phyloP scores from a whole-genome alignment of 2,329 filamentous ascomycete species.

The Talaromyces rugulosus region DNA sequence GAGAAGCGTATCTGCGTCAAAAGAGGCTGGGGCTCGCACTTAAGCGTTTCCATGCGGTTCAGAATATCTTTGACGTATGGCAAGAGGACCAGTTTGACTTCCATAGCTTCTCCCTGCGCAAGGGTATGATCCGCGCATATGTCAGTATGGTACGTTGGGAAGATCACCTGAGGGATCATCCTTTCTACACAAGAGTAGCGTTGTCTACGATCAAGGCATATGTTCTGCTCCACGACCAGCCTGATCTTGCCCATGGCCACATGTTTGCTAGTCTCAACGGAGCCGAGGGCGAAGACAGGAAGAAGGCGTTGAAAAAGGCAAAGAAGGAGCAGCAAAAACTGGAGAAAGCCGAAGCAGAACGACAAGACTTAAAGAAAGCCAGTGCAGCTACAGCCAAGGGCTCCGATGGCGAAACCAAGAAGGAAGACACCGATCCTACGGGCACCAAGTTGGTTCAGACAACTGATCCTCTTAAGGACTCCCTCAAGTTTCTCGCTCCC shows the following conservation, averaged over 20 bases:
- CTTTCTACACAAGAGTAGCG: constrained; percentile 83
- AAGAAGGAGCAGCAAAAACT: constrained; percentile 72
- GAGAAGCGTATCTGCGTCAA: constrained; percentile 79
- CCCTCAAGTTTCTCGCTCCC: constrained; percentile 78
- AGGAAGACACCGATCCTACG: constrained; percentile 84
- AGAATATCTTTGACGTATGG: constrained; percentile 95
- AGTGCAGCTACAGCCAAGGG: constrained; percentile 52
- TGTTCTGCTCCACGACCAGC: constrained; percentile 71
- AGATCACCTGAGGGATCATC: constrained; percentile 83
- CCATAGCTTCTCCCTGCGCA: constrained; percentile 94
- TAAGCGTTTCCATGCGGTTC: constrained; percentile 84
- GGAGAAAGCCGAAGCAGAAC: constrained; percentile 75
- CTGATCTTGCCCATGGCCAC: constrained; percentile 58
- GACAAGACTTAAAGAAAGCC: constrained; percentile 75
- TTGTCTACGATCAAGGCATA: constrained; percentile 78
- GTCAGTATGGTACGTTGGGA: constrained; percentile 97
- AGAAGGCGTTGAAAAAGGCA: constrained; percentile 87
- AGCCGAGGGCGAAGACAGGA: constrained; percentile 60
- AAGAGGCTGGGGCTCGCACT: constrained; percentile 79
- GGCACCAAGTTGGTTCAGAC: constrained; percentile 78
- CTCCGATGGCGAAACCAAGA: constrained; percentile 60
- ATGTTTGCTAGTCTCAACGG: constrained; percentile 54
- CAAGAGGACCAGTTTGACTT: constrained; percentile 99
- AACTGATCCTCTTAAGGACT: constrained; percentile 75
- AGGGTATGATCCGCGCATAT: constrained; percentile 92